Percentiles rank a stretch among this genome's conserved stretches.
phyloP scores from a whole-genome alignment of 345 rosid genomes.

The Abelmoschus esculentus region DNA sequence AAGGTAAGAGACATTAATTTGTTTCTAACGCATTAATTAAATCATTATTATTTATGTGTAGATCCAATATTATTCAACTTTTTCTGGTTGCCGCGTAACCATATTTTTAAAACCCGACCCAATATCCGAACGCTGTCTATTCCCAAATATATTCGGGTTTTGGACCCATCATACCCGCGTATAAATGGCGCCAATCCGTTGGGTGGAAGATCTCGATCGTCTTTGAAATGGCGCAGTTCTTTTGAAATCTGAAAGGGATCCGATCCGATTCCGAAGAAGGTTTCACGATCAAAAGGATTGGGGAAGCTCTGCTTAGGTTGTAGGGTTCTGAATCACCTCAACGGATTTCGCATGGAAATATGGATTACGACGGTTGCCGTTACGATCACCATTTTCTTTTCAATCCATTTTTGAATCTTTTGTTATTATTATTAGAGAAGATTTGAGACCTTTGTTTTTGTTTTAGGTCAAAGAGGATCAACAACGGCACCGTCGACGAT shows the following conservation, averaged over 20 bases:
- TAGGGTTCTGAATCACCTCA: not conserved
- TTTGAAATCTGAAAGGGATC: not conserved
- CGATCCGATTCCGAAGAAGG: not conserved
- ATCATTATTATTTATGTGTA: too few relatives aligned
- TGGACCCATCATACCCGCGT: not conserved
- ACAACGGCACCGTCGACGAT: constrained; percentile 53
- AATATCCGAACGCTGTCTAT: too few relatives aligned
- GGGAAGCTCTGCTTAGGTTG: not conserved
- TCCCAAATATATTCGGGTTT: not conserved
- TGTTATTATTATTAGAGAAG: not conserved
- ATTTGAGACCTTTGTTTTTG: not conserved
- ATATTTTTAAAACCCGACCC: too few relatives aligned
- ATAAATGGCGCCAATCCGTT: not conserved
- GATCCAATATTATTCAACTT: too few relatives aligned
- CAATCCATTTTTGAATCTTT: not conserved
- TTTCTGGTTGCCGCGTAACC: too few relatives aligned
- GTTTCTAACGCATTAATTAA: too few relatives aligned
- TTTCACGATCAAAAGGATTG: not conserved
- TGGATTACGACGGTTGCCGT: constrained; percentile 20
- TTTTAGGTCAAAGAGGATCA: constrained; percentile 56
- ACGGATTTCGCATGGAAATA: constrained; percentile 5
- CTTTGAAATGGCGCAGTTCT: not conserved
- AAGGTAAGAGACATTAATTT: too few relatives aligned
- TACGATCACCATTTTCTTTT: not conserved
- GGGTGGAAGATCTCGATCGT: not conserved